Percentiles rank a stretch among this genome's conserved stretches.
Conservation (phyloP, 1,139 yeast genomes). For the Magnusiomyces suaveolens region DNA sequence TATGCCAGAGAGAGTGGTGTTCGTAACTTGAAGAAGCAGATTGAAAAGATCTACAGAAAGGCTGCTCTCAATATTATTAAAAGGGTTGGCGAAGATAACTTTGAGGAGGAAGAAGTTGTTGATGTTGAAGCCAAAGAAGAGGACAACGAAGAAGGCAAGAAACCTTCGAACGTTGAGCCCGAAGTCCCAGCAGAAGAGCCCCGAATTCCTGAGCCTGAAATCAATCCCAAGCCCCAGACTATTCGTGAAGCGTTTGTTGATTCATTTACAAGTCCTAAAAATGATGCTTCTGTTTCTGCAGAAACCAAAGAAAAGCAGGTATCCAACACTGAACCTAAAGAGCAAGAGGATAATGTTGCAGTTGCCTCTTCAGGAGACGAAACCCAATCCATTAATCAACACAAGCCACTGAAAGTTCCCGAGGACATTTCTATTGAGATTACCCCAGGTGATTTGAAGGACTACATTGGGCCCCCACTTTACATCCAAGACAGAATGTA, state of each 20-base stretch:
- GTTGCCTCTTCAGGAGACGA: conserved; percentile 18
- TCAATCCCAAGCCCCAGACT: not conserved
- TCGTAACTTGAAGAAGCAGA: conserved; percentile 78
- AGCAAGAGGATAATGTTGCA: not conserved
- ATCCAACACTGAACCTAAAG: conserved; percentile 17
- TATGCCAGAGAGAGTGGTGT: conserved; percentile 96
- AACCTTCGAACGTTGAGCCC: not conserved
- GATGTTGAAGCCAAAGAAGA: conserved; percentile 7
- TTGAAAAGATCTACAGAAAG: conserved; percentile 85
- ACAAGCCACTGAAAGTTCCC: conserved; percentile 46
- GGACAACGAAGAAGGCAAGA: not conserved
- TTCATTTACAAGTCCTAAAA: not conserved
- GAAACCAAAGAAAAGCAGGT: not conserved
- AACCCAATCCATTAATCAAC: conserved; percentile 20
- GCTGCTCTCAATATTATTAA: conserved; percentile 79
- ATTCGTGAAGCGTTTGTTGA: not conserved
- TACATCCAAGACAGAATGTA: conserved; percentile 74
- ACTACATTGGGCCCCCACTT: conserved; percentile 86
- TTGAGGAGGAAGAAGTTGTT: conserved; percentile 13
- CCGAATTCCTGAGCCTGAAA: not conserved
- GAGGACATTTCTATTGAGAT: conserved; percentile 53
- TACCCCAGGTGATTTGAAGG: conserved; percentile 58
- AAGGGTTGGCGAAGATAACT: conserved; percentile 28
- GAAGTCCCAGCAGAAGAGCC: not conserved
- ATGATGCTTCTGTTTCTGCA: not conserved